These are phyloP conservation scores for Jamesozyma spencerorum DNA, from an alignment of 805 yeast species.

Conservation along the genomic window DNA sequence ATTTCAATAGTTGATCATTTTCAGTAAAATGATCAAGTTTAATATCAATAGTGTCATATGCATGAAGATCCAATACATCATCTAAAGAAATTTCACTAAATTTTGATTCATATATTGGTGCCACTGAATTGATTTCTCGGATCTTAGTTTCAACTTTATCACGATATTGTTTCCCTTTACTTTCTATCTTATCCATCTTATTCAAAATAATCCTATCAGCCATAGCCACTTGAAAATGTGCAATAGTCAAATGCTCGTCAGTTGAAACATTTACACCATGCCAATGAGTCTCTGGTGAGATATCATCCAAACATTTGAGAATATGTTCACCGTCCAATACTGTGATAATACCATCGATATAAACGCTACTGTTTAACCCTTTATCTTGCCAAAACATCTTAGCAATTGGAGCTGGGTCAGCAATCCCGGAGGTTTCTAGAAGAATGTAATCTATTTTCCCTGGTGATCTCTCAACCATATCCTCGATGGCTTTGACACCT, in stretches of 20 bases:
- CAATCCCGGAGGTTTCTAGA: slow-evolving; percentile 90
- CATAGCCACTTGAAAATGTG: slow-evolving; percentile 80
- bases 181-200: slow-evolving; percentile 53
- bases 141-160: slow-evolving; percentile 30
- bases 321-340: slow-evolving; percentile 75
- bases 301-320: slow-evolving; percentile 54
- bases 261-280: slow-evolving; percentile 39
- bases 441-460: slow-evolving; percentile 81
- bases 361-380: slow-evolving; percentile 72
- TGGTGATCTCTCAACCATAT: slow-evolving; percentile 61
- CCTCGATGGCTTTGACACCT: slow-evolving; percentile 91
- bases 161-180: slow-evolving; percentile 10
- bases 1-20: slow-evolving; percentile 1
- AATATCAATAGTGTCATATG: slow-evolving; percentile 44
- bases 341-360: slow-evolving; percentile 84
- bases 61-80: slow-evolving; percentile 65
- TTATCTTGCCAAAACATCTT: slow-evolving; percentile 97
- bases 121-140: slow-evolving; percentile 51
- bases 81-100: slow-evolving; percentile 65
- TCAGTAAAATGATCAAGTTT: not conserved
- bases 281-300: slow-evolving; percentile 53
- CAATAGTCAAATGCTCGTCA: slow-evolving; percentile 53
- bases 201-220: slow-evolving; percentile 80
- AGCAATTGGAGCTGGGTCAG: slow-evolving; percentile 97
- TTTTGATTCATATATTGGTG: slow-evolving; percentile 56